A percentile compares a stretch with the other conserved stretches of the same genome.
Conservation (phyloP, 1,284 basidiomycete species). For the Puccinia coronata region DNA sequence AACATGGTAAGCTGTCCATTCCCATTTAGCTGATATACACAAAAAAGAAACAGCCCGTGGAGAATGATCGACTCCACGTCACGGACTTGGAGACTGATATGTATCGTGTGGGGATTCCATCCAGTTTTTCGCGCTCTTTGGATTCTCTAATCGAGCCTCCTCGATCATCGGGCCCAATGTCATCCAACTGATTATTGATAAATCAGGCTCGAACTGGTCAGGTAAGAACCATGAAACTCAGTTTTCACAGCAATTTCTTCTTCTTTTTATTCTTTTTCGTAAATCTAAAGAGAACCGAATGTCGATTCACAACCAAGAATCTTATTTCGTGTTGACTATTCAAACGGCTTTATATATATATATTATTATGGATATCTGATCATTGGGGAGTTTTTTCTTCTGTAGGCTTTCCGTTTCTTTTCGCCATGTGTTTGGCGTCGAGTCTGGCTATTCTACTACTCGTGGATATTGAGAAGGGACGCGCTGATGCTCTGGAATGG, state of each 20-base stretch:
- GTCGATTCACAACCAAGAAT: background rate
- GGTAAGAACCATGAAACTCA: no score
- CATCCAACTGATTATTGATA: constrained; percentile 45
- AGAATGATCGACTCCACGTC: background rate
- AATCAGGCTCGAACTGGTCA: constrained; percentile 15
- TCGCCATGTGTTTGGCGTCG: constrained; percentile 29
- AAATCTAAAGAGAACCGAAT: background rate
- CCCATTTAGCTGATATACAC: background rate
- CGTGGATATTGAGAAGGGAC: constrained; percentile 34
- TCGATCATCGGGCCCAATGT: constrained; percentile 49
- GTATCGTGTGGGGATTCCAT: background rate
- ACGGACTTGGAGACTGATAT: background rate
- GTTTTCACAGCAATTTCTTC: background rate
- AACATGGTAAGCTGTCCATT: constrained; percentile 22
- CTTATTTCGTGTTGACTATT: no score
- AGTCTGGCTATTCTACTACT: constrained; percentile 8
- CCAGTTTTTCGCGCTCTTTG: constrained; percentile 49
- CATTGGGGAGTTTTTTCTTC: background rate
- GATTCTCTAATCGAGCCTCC: constrained; percentile 47
- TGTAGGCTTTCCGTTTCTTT: constrained; percentile 46
- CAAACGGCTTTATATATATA: no score
- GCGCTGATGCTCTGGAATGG: constrained; percentile 17
- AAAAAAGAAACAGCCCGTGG: background rate
- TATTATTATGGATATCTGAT: no score
- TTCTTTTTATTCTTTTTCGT: background rate